Evolutionary conservation across 768 basidiomycete genomes (phyloP), one percentile per base, ranked within the genome.

Genomic region (Tulasnella sp.): DNA sequence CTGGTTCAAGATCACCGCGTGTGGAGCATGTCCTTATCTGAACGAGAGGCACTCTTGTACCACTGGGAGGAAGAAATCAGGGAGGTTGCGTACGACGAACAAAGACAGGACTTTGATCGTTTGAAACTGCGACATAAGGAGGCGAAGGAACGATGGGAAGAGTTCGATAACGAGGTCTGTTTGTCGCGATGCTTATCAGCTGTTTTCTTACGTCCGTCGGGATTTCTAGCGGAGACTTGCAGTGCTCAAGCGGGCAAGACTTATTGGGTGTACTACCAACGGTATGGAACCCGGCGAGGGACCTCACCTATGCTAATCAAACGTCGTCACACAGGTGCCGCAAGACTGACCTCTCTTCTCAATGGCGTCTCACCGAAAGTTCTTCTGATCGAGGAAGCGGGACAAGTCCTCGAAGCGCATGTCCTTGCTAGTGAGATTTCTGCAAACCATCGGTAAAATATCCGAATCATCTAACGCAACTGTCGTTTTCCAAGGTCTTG

Each of bases 221-320:
- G n/a, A n/a, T n/a, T 15, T 23, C 15, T 61, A 87, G 85, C 68
- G 72, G 49, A 74, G 80, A 9, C 75, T 79, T 0, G 71, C 73
- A 3, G 67, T 88, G 6, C 70, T 89, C 4, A 65, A 67, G 29
- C 66, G 72, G 4, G 72, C 77, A 0, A 76, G 85, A 63, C 73
- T 89, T n/a, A 77, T 87, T 41, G 86, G 82, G 4, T 86, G 84
- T 59, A 89, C 86, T 0, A 87, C 85, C 0, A 86, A 81, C 21
- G 84, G 83, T 82, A 64, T 14, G 29, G 29, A 6, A 19, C 8
- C 9, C 40, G 12, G 21, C 4, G 17, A 17, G 9, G 11, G 3
- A 2, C 6, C 2, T 14, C 11, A n/a, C 7, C 11, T 29, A 9
- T 37, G 15, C 6, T 34, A 19, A 23, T 27, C 11, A 7, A 14